phyloP scores from a whole-genome alignment of 306 rosid species.

The Malus sieversii region DNA sequence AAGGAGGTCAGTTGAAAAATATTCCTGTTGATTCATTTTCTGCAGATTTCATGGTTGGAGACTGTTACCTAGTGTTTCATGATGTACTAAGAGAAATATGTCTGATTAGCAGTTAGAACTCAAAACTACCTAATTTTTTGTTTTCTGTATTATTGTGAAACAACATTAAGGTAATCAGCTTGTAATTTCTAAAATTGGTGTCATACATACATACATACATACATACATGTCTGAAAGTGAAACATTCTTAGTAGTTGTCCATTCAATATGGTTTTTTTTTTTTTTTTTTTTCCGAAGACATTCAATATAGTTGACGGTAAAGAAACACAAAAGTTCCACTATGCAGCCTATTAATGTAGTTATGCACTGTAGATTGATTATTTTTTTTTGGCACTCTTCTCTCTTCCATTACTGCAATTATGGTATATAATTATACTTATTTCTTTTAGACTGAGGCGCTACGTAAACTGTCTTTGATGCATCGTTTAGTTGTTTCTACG shows the following conservation, averaged over 20 bases:
- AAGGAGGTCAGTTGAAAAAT: conserved; percentile 52
- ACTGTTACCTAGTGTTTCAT: neutral
- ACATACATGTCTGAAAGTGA: neutral
- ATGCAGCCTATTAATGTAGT: neutral
- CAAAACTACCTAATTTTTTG: neutral
- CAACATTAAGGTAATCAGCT: neutral
- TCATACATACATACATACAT: neutral
- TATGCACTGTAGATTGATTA: neutral
- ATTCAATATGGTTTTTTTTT: neutral
- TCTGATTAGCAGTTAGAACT: neutral
- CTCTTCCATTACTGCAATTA: neutral
- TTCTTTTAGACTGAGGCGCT: conserved; percentile 65
- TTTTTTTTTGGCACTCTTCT: neutral
- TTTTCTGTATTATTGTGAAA: neutral
- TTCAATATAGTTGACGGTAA: neutral
- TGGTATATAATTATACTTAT: conserved; percentile 9
- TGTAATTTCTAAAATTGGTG: neutral
- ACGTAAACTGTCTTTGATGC: conserved; percentile 57
- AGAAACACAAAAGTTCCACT: neutral
- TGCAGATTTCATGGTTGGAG: conserved; percentile 3
- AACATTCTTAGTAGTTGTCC: neutral
- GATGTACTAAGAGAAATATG: neutral
- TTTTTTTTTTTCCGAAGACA: too few relatives aligned
- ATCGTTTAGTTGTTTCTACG: conserved; percentile 64
- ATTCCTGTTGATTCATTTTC: neutral